Evolutionary conservation across 192 early-diverging fungal genomes (phyloP), one percentile per base, ranked within the genome.

Genomic region (Dimargaris verticillata): DNA sequence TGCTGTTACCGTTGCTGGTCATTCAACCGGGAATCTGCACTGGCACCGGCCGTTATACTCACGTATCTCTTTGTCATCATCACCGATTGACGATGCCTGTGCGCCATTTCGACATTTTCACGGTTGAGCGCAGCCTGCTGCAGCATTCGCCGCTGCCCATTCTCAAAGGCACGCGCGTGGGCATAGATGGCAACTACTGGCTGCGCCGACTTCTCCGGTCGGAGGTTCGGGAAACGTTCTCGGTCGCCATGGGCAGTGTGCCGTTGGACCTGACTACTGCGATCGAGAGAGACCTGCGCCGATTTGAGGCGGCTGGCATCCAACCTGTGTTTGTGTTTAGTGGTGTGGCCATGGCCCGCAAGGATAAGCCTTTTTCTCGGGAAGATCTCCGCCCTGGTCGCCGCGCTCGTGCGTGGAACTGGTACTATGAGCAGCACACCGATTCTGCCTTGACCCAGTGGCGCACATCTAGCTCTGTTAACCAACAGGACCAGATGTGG

Each of bases 121-220:
- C 57, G 12, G 57, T 44, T 20, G 83, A 87, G 66, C 66, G 81
- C 62, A 74, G 72, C 25, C 70, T 87, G 49, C 58, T 73, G 55
- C 79, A 82, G 64, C 72, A 73, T 33, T 65, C 76, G 52, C 70
- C 83, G 25, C 67, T 87, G 15, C 64, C 76, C 28, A 66, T 69
- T 28, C 75, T 88, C 38, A 72, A 76, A 46, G 83, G 80, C 43
- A 81, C 80, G 29, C 74, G 85, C 28, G 70, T 90, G 51, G 88
- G 88, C 44, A 83, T 90, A 49, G 88, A 90, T 61, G 88, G 84
- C 63, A 79, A 80, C 67, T 74, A 82, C 68, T 90, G 88, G 88
- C 72, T 90, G 44, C 77, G 84, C 51, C 81, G 79, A 64, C 61
- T 90, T 45, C 55, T 87, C 49, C 61, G 61, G 14, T 45, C 24